Evolutionary conservation across 2,329 filamentous ascomycete species (phyloP), one percentile per base, ranked within the genome.

Genomic region (Dendrostoma leiphaemia): DNA sequence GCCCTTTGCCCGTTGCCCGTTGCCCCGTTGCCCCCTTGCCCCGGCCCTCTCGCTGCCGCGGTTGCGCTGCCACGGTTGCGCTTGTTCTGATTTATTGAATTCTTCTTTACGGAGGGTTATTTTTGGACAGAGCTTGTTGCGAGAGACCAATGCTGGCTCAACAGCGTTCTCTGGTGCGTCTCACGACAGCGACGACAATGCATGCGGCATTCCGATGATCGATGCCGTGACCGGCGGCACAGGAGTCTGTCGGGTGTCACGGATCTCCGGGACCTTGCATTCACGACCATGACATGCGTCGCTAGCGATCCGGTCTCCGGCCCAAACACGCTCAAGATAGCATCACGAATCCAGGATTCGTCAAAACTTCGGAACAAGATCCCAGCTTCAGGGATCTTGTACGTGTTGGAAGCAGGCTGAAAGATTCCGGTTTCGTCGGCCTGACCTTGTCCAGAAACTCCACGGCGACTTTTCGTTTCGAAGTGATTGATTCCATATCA

Each of bases 201-300:
- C 50, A 56, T 54, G 45, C 37, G 54, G 45, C 44, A 46, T 47
- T 41, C 50, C 38, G 34, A 17, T 8, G 46, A 48, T 48, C 21
- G 46, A 41, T 38, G 49, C n/a, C 10, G 50, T 46, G 50, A 53
- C 46, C 37, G 26, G 44, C 28, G 48, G 21, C 26, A 38, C 31
- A 40, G 37, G 23, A 43, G 19, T 13, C 9, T n/a, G 32, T 47
- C 40, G 32, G 32, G 45, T 40, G 12, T 8, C 32, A 56, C 54
- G 45, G 40, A 50, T 53, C 54, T 48, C 40, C 54, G 54, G 50
- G 54, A 40, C 54, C 54, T 56, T 56, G 54, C 54, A 56, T 45
- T 49, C 46, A 45, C 50, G 32, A 49, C 47, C 50, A 49, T 50
- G 50, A 53, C 38, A 44, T 51, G 38, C 46, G 26, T 26, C 38